Percentiles rank a stretch among this genome's conserved stretches.
Conservation (phyloP, 2,329 filamentous ascomycete species). For the Keithomyces neogunnii region DNA sequence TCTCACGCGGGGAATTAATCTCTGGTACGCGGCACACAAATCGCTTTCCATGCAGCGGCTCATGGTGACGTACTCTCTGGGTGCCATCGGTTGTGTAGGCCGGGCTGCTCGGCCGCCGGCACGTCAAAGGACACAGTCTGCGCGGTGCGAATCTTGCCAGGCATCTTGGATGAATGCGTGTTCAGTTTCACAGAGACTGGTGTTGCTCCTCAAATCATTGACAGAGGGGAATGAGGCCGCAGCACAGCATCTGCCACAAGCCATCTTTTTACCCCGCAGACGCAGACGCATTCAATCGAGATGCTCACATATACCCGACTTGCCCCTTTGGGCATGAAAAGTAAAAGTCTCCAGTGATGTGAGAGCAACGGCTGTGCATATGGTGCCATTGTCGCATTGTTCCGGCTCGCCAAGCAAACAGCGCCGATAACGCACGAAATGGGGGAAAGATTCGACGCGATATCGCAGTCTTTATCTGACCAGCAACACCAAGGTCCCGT, state of each 20-base stretch:
- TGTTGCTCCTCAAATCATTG: neutral
- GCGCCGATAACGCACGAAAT: too few species aligned
- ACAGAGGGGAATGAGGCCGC: too few species aligned
- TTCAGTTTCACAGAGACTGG: neutral
- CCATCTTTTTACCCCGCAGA: neutral
- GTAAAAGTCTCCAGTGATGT: neutral
- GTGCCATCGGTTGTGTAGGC: slow-evolving; percentile 83
- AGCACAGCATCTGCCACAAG: neutral
- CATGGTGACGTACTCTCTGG: slow-evolving; percentile 58
- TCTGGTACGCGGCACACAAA: neutral
- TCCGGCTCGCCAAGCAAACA: too few species aligned
- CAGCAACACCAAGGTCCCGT: too few species aligned
- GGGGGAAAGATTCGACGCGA: too few species aligned
- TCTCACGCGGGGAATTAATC: neutral
- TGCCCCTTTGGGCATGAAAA: too few species aligned
- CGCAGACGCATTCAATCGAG: neutral
- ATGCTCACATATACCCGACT: neutral
- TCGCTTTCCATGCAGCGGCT: too few species aligned
- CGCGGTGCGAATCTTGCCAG: slow-evolving; percentile 54
- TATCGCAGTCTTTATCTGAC: too few species aligned
- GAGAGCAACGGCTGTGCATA: neutral
- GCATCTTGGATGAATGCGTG: slow-evolving; percentile 11
- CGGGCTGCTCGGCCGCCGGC: slow-evolving; percentile 59
- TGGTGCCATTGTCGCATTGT: too few species aligned
- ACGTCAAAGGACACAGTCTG: slow-evolving; percentile 43